phyloP scores from a whole-genome alignment of 768 basidiomycete genomes.

The Xerocomus spinulosus region DNA sequence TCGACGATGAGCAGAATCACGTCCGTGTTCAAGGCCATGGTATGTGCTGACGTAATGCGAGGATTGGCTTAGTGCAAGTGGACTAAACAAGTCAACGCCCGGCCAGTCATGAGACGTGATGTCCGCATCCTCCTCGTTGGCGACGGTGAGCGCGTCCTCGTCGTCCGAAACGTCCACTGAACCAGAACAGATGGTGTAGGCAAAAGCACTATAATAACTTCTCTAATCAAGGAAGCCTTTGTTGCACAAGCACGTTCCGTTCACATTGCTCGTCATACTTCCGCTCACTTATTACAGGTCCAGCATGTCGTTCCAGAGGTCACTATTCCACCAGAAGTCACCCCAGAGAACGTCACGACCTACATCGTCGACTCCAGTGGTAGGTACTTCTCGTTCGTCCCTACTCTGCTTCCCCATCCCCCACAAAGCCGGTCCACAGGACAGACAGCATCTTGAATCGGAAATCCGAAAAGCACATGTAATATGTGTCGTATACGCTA shows the following conservation, averaged over 20 bases:
- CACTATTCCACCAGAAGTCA: slow-evolving; percentile 95
- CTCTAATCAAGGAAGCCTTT: slow-evolving; percentile 93
- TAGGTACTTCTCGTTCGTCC: slow-evolving; percentile 35
- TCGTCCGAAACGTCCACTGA: background rate
- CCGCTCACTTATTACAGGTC: slow-evolving; percentile 49
- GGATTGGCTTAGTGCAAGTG: background rate
- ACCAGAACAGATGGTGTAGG: slow-evolving; percentile 82
- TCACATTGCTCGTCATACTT: background rate
- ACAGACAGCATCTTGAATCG: slow-evolving; percentile 83
- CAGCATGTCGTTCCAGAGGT: slow-evolving; percentile 96
- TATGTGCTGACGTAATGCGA: slow-evolving; percentile 19
- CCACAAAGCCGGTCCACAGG: slow-evolving; percentile 71
- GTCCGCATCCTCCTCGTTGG: slow-evolving; percentile 92
- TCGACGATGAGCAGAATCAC: slow-evolving; percentile 52
- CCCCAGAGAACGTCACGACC: slow-evolving; percentile 95
- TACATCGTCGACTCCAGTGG: slow-evolving; percentile 98
- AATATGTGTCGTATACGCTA: slow-evolving; percentile 95
- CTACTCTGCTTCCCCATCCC: slow-evolving; percentile 5
- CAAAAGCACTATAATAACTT: slow-evolving; percentile 96
- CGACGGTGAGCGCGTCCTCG: slow-evolving; percentile 59
- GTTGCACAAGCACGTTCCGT: slow-evolving; percentile 68
- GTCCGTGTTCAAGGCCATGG: slow-evolving; percentile 44
- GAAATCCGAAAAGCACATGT: slow-evolving; percentile 98
- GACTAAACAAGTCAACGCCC: slow-evolving; percentile 7
- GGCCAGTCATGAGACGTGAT: slow-evolving; percentile 73